Evolutionary conservation across 2,329 filamentous ascomycete species (phyloP), one percentile per base, ranked within the genome.

Genomic region (Nakataea oryzae): DNA sequence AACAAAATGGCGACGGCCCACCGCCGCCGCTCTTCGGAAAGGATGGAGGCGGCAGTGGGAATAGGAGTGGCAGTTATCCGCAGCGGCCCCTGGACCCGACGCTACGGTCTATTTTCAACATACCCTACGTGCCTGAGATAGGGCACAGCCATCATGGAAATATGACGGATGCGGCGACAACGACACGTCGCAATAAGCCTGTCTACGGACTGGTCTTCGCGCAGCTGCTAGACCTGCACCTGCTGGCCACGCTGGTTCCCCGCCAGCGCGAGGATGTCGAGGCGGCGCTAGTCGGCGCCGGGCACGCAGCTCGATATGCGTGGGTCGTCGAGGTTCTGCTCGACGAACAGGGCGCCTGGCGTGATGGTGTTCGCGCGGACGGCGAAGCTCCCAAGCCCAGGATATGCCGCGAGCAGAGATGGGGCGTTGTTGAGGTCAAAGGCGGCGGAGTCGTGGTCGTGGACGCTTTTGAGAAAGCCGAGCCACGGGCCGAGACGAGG

Each of bases 181-280:
- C 9, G 41, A 57, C 67, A 27, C 67, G 71, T 11, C 69, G 71
- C 61, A 78, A 74, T 64, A 83, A 79, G 63, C 81, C 81, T 7
- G 75, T 75, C 21, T 85, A 84, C 62, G 84, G 84, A 6, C 72
- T 77, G 17, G 76, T 81, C 5, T 86, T 86, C 64, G 67, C 77
- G 7, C 79, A 83, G 69, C 74, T 86, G 55, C 72, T 84, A 0
- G 78, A 84, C 57, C 60, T 86, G 24, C 83, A 86, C 64, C 65
- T 87, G 6, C 72, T 86, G 3, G 78, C 79, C 63, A 79, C 77
- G 5, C 68, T 68, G 3, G 64, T 83, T 0, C 78, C 81, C 28
- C 73, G 74, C 55, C 69, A 68, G 5, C 69, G 68, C 21, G 69
- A 60, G 1, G 80, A 81, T 59, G 78, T 74, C 2, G 78, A 78